Evolutionary conservation across 441 rosid genomes (phyloP).

Genomic region (Gossypium laxum): DNA sequence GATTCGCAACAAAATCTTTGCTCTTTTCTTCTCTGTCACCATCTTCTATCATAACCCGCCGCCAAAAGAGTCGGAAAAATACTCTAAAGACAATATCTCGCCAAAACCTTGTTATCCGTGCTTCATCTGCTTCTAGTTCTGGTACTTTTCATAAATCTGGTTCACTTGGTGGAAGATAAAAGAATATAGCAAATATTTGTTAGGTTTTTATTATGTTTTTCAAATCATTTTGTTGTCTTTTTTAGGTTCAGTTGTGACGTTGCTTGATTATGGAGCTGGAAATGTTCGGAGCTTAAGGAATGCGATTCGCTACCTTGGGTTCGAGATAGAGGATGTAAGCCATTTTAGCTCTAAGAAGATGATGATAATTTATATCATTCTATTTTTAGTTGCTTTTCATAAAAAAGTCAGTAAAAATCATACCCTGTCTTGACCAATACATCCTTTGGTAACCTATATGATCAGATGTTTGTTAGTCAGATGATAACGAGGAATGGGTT

Average conservation of each 20-base stretch:
- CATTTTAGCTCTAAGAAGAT: neutral
- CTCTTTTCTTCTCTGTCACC: constrained; percentile 13
- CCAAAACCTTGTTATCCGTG: constrained; percentile 31
- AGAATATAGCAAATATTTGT: neutral
- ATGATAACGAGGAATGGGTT: constrained; percentile 74
- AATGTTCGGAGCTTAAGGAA: constrained; percentile 86
- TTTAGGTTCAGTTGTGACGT: constrained; percentile 46
- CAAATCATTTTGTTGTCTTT: neutral
- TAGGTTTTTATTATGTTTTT: neutral
- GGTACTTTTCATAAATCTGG: constrained; percentile 21
- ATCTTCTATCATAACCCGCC: constrained; percentile 7
- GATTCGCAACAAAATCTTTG: neutral
- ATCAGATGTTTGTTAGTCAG: constrained; percentile 37
- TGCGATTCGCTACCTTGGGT: constrained; percentile 73
- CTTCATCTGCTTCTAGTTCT: constrained; percentile 39
- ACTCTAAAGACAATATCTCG: constrained; percentile 31
- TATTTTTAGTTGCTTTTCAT: neutral
- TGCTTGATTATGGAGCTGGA: constrained; percentile 93
- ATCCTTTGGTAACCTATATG: neutral
- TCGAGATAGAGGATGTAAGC: constrained; percentile 62
- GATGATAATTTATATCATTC: constrained; percentile 11
- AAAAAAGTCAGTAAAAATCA: neutral
- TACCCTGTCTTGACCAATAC: no score
- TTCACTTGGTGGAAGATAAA: neutral
- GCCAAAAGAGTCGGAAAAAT: constrained; percentile 18